A percentile compares a stretch with the other conserved stretches of the same genome.
Evolutionary conservation across 1,284 basidiomycete species (phyloP).

Genomic region (Fomes fomentarius): DNA sequence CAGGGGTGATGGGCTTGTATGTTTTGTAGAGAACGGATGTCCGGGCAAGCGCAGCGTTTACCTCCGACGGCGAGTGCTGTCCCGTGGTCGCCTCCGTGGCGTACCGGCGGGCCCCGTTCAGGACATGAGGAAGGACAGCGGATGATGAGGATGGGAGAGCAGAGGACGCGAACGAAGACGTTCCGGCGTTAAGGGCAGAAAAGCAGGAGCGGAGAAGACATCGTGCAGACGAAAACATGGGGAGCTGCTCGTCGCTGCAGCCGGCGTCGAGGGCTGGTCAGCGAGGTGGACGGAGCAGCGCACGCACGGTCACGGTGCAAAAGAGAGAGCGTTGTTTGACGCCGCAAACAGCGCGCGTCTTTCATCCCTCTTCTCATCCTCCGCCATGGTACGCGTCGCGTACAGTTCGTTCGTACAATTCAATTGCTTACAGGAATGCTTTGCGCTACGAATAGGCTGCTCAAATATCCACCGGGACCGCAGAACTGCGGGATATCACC

Average conservation of each 20-base stretch:
- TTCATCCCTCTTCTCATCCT: conserved; percentile 21
- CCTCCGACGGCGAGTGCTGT: conserved; percentile 30
- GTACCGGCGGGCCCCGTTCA: conserved; percentile 29
- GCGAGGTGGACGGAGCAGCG: conserved; percentile 15
- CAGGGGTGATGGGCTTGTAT: conserved; percentile 87
- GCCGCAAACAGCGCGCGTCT: conserved; percentile 38
- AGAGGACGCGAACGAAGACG: conserved; percentile 20
- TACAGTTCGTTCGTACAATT: not conserved
- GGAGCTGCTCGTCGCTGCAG: conserved; percentile 25
- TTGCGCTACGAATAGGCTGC: conserved; percentile 46
- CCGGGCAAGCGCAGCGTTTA: conserved; percentile 40
- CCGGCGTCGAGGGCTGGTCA: conserved; percentile 21
- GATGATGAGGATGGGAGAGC: conserved; percentile 18
- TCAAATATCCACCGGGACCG: conserved; percentile 73
- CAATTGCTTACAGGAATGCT: not conserved
- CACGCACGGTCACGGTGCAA: conserved; percentile 19
- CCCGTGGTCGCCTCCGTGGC: conserved; percentile 36
- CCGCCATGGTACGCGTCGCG: conserved; percentile 33
- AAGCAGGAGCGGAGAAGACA: conserved; percentile 35
- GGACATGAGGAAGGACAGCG: conserved; percentile 15
- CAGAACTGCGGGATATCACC: conserved; percentile 86
- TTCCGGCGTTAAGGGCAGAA: conserved; percentile 23
- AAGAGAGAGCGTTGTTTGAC: conserved; percentile 33
- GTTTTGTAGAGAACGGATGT: conserved; percentile 77
- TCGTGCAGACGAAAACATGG: conserved; percentile 35